A percentile compares a stretch with the other conserved stretches of the same genome.
Conservation (phyloP, 768 basidiomycete species). For the Tephrocybe sp. region DNA sequence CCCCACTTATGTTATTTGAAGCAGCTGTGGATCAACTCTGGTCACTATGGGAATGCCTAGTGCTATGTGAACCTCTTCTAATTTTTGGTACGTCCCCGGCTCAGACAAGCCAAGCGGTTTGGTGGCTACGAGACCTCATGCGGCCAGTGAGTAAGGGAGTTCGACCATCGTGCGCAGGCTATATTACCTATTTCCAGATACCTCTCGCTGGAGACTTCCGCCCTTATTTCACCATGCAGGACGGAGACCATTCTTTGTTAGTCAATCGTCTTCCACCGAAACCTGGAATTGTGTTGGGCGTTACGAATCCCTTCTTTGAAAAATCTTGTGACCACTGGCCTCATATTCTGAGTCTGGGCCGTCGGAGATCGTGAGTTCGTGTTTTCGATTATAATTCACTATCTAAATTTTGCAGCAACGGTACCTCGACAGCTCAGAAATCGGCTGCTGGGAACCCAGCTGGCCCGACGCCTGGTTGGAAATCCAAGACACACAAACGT, state of each 20-base stretch:
- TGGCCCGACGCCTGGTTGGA: slow-evolving; percentile 72
- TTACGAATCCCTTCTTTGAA: slow-evolving; percentile 87
- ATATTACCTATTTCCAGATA: slow-evolving; percentile 51
- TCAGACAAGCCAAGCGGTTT: slow-evolving; percentile 81
- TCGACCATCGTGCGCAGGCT: neutral
- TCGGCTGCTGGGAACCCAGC: slow-evolving; percentile 28
- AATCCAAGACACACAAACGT: slow-evolving; percentile 73
- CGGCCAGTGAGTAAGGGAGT: slow-evolving; percentile 56
- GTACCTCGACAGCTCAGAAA: slow-evolving; percentile 17
- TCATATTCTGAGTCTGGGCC: slow-evolving; percentile 72
- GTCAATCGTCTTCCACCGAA: slow-evolving; percentile 83
- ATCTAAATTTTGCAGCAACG: neutral
- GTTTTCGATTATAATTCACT: too few relatives aligned
- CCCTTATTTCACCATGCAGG: slow-evolving; percentile 96
- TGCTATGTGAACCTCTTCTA: slow-evolving; percentile 87
- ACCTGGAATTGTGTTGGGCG: slow-evolving; percentile 73
- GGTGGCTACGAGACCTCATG: slow-evolving; percentile 88
- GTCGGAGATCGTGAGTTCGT: slow-evolving; percentile 38
- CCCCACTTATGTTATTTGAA: slow-evolving; percentile 60
- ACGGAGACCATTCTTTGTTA: slow-evolving; percentile 71
- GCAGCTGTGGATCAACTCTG: slow-evolving; percentile 64
- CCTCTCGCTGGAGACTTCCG: slow-evolving; percentile 83
- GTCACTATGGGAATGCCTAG: slow-evolving; percentile 92
- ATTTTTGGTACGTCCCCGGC: slow-evolving; percentile 79
- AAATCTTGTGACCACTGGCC: slow-evolving; percentile 83